These are phyloP conservation scores for Phoma sp. DNA, from an alignment of 2,329 filamentous ascomycete genomes.

Conservation along the genomic window DNA sequence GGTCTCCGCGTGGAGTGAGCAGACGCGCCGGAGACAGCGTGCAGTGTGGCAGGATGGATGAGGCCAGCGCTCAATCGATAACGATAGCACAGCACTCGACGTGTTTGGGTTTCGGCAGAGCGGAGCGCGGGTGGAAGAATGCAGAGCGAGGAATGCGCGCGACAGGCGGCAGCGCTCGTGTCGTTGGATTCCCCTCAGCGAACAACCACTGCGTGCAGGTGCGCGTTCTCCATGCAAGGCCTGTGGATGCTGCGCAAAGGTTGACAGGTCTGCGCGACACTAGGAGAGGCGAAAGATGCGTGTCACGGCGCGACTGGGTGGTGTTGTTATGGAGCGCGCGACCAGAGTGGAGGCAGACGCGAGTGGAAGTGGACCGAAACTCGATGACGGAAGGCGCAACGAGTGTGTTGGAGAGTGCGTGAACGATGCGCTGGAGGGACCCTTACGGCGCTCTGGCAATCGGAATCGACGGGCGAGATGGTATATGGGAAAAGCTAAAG, in stretches of 20 bases:
- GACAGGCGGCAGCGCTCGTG: constrained; percentile 20
- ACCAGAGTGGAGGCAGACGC: constrained; percentile 16
- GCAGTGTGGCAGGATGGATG: constrained; percentile 29
- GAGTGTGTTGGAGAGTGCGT: constrained; percentile 11
- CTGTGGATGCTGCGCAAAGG: constrained; percentile 22
- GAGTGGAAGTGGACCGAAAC: constrained; percentile 10
- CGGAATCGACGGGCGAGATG: constrained; percentile 34
- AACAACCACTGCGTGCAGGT: constrained; percentile 33
- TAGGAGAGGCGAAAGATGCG: constrained; percentile 20
- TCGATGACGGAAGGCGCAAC: constrained; percentile 22
- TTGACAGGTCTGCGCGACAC: constrained; percentile 18
- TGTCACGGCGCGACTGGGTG: constrained; percentile 34
- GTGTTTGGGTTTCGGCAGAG: constrained; percentile 17
- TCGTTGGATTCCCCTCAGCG: constrained; percentile 39
- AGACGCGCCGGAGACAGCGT: constrained; percentile 16
- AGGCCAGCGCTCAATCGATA: constrained; percentile 33
- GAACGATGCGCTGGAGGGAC: constrained; percentile 30
- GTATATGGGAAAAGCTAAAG: constrained; percentile 23
- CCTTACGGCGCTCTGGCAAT: constrained; percentile 31
- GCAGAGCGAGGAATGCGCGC: constrained; percentile 31
- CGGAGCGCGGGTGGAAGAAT: constrained; percentile 35
- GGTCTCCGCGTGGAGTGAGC: constrained; percentile 13
- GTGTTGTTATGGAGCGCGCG: constrained; percentile 21
- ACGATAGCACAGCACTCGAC: constrained; percentile 27
- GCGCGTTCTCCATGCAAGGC: constrained; percentile 44